Evolutionary conservation across 179 eudicot species (phyloP).

Genomic region (Kewa caespitosa): DNA sequence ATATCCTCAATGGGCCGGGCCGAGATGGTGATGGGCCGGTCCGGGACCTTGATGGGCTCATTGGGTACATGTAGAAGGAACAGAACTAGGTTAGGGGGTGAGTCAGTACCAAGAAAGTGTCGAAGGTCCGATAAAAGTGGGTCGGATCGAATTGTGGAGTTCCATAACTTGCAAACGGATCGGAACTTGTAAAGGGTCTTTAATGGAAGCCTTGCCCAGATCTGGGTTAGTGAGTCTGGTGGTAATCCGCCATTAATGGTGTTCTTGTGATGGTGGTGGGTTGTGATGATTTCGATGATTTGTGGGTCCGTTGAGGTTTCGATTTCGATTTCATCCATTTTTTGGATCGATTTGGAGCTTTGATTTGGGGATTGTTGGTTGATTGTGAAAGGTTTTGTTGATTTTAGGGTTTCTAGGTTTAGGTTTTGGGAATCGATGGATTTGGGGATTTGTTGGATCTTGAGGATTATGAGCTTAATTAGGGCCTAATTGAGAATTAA

Average conservation of each 20-base stretch:
- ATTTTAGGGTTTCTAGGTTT: neutral
- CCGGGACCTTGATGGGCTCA: constrained; percentile 27
- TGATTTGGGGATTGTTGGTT: too few species aligned
- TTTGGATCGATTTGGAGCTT: too few species aligned
- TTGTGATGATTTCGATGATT: neutral
- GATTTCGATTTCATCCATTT: constrained; percentile 2
- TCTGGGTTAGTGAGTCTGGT: constrained; percentile 19
- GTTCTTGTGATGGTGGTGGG: neutral
- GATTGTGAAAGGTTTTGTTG: neutral
- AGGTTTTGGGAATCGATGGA: too few species aligned
- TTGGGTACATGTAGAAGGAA: constrained; percentile 22
- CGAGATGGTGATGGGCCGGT: constrained; percentile 27
- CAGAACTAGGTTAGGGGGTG: constrained; percentile 30
- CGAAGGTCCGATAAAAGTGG: constrained; percentile 16
- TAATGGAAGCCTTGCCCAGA: constrained; percentile 32
- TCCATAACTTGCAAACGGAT: constrained; percentile 36
- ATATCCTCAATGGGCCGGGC: constrained; percentile 19
- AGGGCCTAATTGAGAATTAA: too few species aligned
- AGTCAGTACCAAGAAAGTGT: neutral
- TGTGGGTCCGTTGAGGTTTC: too few species aligned
- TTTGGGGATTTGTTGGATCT: too few species aligned
- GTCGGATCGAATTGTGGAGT: constrained; percentile 25
- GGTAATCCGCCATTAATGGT: constrained; percentile 21
- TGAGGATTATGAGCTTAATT: too few species aligned
- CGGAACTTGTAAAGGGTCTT: constrained; percentile 26